Base-by-base conservation (phyloP, 2,329 filamentous ascomycete species). In the Leptographium radiaticola region DNA sequence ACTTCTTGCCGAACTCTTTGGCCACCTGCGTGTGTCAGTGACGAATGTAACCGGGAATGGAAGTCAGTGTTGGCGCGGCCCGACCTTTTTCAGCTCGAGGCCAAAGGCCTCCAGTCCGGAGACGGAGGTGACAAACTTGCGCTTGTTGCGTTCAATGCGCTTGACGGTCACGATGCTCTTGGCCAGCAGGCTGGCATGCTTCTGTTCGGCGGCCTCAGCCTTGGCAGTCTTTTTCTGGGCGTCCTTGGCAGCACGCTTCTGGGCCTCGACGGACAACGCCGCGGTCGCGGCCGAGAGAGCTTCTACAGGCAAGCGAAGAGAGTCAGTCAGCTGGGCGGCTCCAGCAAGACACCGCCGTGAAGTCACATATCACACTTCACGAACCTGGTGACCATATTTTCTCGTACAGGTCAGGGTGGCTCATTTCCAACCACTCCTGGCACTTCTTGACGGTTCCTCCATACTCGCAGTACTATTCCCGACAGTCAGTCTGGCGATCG, bases 1-100 rank as follows among this genome's bases (percentile, higher is more conserved):
- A 97, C 72, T 96, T 97, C 80, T 97, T 98, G 58, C 93, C 93
- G 61, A 97, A 84, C 65, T 97, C 93, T 75, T 97, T 97, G 55
- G 90, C 84, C 9, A 95, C 76, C 71, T 74, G 34, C 34, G 39
- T 36, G 4, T 30, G 38, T 52, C 16, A 52, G 43, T 18, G 6
- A 25, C 15, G 11, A 13, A 4, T 31, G n/a, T 15, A 30, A 36
- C 18, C 20, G 38, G 18, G n/a, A 18, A 43, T 7, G 20, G 16
- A 1, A 7, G 39, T n/a, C 11, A 18, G 46, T 18, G 15, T 20
- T 33, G n/a, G 31, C 58, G 48, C 15, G 10, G 15, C 36, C 10
- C 20, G 9, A 73, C 78, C 74, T 96, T 97, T 71, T 98, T 98
- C 64, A 96, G 77, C 54, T 97, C 91, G 44, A 97, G 70, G 0